phyloP scores from a whole-genome alignment of 1,139 yeast genomes.

The Candida smagusa region DNA sequence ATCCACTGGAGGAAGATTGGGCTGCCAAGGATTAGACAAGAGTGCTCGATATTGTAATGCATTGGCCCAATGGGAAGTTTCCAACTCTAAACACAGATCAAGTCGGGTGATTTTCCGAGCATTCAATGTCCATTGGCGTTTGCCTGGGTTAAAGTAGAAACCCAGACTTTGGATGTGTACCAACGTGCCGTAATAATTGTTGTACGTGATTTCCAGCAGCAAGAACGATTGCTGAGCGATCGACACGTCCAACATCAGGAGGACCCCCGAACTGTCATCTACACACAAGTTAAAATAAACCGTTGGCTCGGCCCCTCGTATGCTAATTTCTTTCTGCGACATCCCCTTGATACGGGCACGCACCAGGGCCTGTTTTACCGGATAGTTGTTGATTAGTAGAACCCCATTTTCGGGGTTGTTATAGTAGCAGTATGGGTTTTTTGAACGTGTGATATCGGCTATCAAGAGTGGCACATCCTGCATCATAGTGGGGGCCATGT shows the following conservation, averaged over 20 bases:
- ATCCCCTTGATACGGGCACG: constrained; percentile 25
- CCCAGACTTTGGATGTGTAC: constrained; percentile 10
- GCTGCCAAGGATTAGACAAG: constrained; percentile 24
- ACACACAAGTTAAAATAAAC: constrained; percentile 12
- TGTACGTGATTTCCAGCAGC: constrained; percentile 12
- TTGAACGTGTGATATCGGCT: constrained; percentile 20
- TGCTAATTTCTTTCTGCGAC: constrained; percentile 1
- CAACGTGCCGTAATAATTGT: constrained; percentile 8
- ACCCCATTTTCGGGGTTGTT: background rate
- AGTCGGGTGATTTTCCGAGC: constrained; percentile 1
- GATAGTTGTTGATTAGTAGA: constrained; percentile 34
- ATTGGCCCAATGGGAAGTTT: constrained; percentile 32
- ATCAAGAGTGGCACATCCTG: constrained; percentile 25
- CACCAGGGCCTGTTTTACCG: constrained; percentile 23
- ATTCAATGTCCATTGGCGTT: constrained; percentile 4
- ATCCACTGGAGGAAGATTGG: constrained; percentile 11
- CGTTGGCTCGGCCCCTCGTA: background rate
- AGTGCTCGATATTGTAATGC: constrained; percentile 21
- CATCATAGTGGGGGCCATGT: constrained; percentile 26
- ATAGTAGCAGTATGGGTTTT: constrained; percentile 17
- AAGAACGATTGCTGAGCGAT: constrained; percentile 7
- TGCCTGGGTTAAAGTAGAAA: constrained; percentile 1
- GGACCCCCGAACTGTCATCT: constrained; percentile 26
- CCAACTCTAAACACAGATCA: constrained; percentile 9
- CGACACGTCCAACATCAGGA: constrained; percentile 12